Evolutionary conservation across 139 green algal species (phyloP), one percentile per base, ranked within the genome.

Genomic region (Trebouxia sp.): DNA sequence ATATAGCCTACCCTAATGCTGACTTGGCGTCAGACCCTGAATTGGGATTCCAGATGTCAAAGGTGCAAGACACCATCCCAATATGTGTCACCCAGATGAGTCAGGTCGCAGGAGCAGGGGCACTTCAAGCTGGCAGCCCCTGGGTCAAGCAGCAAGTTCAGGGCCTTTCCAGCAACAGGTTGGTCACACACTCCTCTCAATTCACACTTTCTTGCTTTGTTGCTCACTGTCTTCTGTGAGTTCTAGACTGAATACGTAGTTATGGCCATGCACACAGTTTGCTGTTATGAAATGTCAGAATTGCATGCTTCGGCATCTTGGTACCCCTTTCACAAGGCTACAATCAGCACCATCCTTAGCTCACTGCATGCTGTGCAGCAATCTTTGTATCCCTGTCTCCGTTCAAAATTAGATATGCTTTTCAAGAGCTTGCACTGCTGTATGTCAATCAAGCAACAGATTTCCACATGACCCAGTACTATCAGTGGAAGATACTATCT

Each of bases 41-140:
- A 14, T 65, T 94, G 66, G 89, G 70, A 11, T 66, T 58, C 1
- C 38, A 93, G 80, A 79, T 98, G n/a, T 56, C 92, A 11, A 97
- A 97, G 80, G 89, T 91, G 32, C 95, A 98, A 86, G 95, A 98
- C 89, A 97, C 95, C 6, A 91, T 98, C 41, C 88, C 91, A 47
- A 96, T 99, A 81, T 99, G 96, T 85, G 70, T 94, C 1, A 84
- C 89, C 0, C 88, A 96, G 76, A 53, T 96, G 24, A 87, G 78
- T 28, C 91, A 96, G 85, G 82, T 90, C 24, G 76, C 92, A 45
- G 94, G 92, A 0, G 84, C 81, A 28, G 80, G 72, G 35, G 80
- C 80, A 24, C 39, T 90, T 28, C 43, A 83, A 26, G 72, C 55
- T 22, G 80, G 80, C 26, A 65, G 80, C n/a, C 43, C 72, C 9